Conservation (phyloP, 768 basidiomycete genomes). For the Lactarius hengduanensis region DNA sequence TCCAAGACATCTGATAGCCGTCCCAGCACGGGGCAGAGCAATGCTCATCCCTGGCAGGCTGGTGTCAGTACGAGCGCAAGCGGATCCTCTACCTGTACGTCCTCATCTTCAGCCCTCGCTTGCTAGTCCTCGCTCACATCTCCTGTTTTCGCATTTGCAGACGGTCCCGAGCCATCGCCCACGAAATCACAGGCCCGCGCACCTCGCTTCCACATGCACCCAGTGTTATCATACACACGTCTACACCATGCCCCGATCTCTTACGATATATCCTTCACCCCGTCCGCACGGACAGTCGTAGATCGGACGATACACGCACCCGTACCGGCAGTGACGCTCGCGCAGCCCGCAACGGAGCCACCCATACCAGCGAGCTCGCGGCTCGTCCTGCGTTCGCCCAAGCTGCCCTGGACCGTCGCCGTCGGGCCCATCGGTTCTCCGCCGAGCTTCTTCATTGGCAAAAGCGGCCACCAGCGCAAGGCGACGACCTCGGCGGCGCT, state of each 20-base stretch:
- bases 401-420: conserved; percentile 61
- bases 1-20: conserved; percentile 39
- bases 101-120: conserved; percentile 8
- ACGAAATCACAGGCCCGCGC: conserved; percentile 36
- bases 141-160: background rate
- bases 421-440: conserved; percentile 41
- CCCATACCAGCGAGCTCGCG: conserved; percentile 45
- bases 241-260: conserved; percentile 59
- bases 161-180: conserved; percentile 24
- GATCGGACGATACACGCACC: conserved; percentile 53
- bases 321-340: conserved; percentile 54
- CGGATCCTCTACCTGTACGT: conserved; percentile 45
- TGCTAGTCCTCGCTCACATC: background rate
- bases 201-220: conserved; percentile 56
- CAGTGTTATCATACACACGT: conserved; percentile 55
- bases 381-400: conserved; percentile 53
- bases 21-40: conserved; percentile 48
- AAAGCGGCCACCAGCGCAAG: conserved; percentile 14
- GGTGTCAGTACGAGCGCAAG: conserved; percentile 39
- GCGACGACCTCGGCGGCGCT: conserved; percentile 34
- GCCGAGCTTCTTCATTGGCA: conserved; percentile 30
- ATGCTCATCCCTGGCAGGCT: conserved; percentile 43
- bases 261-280: conserved; percentile 56
- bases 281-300: conserved; percentile 55
- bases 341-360: conserved; percentile 65